phyloP scores from a whole-genome alignment of 2,329 filamentous ascomycete species.

The Sporothrix dimorphospora region DNA sequence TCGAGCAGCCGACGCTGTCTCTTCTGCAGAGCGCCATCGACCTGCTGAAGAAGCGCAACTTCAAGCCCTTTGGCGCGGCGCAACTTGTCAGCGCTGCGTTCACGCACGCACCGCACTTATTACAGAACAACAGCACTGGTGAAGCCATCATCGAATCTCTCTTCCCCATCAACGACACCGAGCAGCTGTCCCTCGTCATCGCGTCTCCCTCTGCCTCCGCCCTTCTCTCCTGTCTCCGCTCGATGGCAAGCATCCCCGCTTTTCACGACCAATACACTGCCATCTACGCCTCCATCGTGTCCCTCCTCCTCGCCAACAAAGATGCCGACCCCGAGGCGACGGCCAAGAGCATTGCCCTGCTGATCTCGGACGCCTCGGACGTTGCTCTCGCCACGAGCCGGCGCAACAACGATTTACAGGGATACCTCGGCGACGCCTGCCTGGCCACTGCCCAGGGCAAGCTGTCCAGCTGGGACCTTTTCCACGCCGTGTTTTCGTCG shows the following conservation, averaged over 20 bases:
- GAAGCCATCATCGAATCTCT: constrained; percentile 47
- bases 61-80: constrained; percentile 62
- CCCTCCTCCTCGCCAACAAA: constrained; percentile 44
- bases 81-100: constrained; percentile 48
- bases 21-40: constrained; percentile 44
- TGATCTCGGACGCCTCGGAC: constrained; percentile 53
- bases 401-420: constrained; percentile 51
- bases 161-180: constrained; percentile 55
- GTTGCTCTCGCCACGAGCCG: constrained; percentile 41
- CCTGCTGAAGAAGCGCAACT: constrained; percentile 54
- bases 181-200: constrained; percentile 62
- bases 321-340: constrained; percentile 38
- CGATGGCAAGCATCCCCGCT: constrained; percentile 51
- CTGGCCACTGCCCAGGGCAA: constrained; percentile 45
- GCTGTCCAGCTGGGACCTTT: constrained; percentile 48
- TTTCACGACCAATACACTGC: constrained; percentile 44
- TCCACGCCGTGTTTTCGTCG: constrained; percentile 53
- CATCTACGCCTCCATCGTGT: constrained; percentile 42
- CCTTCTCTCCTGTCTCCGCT: constrained; percentile 67
- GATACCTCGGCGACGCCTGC: constrained; percentile 49
- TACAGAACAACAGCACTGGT: constrained; percentile 38
- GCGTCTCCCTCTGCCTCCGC: constrained; percentile 69
- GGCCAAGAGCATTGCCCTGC: constrained; percentile 45
- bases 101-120: constrained; percentile 48
- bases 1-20: constrained; percentile 37